Conservation (phyloP, 1,284 basidiomycete species). For the Ceratobasidium sp. region DNA sequence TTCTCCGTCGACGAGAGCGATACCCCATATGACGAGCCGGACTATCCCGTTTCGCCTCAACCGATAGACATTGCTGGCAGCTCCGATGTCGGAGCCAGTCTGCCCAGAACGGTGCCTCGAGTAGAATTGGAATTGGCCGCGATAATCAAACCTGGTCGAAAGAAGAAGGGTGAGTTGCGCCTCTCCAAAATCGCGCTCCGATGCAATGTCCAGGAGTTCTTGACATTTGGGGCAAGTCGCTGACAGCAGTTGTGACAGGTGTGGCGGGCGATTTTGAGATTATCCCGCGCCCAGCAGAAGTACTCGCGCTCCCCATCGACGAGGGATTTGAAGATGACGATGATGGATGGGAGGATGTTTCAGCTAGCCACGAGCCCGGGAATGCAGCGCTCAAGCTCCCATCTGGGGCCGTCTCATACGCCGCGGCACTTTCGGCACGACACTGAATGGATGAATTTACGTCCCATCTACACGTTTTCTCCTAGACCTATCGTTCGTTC, state of each 20-base stretch:
- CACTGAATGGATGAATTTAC: constrained; percentile 20
- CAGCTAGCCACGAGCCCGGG: background rate
- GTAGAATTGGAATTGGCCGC: constrained; percentile 21
- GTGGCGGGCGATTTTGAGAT: constrained; percentile 27
- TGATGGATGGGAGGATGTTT: constrained; percentile 22
- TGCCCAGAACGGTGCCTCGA: background rate
- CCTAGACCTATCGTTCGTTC: constrained; percentile 1
- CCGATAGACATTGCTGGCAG: background rate
- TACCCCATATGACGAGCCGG: background rate
- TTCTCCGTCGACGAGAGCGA: background rate
- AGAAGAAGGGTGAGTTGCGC: constrained; percentile 14
- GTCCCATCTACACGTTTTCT: constrained; percentile 8
- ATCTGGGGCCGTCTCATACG: constrained; percentile 24
- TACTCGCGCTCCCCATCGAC: constrained; percentile 17
- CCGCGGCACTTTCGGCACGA: constrained; percentile 23
- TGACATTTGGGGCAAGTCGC: too few relatives aligned
- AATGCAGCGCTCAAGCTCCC: background rate
- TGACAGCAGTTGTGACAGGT: constrained; percentile 4
- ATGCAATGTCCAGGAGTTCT: too few relatives aligned
- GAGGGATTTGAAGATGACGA: constrained; percentile 28
- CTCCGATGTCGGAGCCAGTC: background rate
- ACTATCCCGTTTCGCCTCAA: background rate
- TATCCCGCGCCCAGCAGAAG: constrained; percentile 10
- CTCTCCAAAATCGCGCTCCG: background rate
- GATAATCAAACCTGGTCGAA: constrained; percentile 27